Evolutionary conservation across 1,284 basidiomycete species (phyloP).

Genomic region (Irpex lacteus): DNA sequence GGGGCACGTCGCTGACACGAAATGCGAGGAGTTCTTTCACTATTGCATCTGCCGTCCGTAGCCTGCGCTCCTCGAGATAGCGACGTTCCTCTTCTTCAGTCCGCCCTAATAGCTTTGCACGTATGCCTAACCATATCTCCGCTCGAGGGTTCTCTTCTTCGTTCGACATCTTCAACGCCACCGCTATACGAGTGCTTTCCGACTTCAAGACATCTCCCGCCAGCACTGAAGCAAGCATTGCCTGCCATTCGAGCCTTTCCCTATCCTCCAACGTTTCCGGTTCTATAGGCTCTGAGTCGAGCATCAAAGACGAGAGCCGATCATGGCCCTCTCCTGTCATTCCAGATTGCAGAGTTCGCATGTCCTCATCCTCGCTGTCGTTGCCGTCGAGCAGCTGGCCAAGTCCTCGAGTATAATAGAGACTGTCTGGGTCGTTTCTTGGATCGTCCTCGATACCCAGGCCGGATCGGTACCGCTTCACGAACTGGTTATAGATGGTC

Average conservation of each 20-base stretch:
- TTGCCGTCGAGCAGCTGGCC: conserved; percentile 70
- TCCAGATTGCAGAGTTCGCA: conserved; percentile 38
- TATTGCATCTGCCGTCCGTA: conserved; percentile 78
- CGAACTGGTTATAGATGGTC: conserved; percentile 70
- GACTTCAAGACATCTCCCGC: conserved; percentile 91
- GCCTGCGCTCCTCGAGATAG: conserved; percentile 78
- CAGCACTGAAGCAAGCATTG: conserved; percentile 89
- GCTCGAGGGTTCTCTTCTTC: conserved; percentile 66
- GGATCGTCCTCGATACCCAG: conserved; percentile 59
- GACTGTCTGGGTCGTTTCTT: conserved; percentile 69
- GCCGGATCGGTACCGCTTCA: conserved; percentile 66
- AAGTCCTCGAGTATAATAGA: conserved; percentile 70
- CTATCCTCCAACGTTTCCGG: conserved; percentile 69
- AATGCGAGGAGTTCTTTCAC: conserved; percentile 84
- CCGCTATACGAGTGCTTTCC: conserved; percentile 88
- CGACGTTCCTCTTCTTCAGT: conserved; percentile 83
- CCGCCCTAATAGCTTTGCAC: conserved; percentile 81
- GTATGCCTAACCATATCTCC: conserved; percentile 88
- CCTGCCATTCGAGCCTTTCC: conserved; percentile 91
- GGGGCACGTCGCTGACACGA: conserved; percentile 43
- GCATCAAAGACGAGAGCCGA: conserved; percentile 46
- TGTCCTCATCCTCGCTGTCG: conserved; percentile 76
- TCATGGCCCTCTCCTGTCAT: conserved; percentile 47
- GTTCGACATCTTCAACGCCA: conserved; percentile 57
- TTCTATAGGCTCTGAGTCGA: conserved; percentile 59